Evolutionary conservation across 2,329 filamentous ascomycete species (phyloP).

Genomic region (Ceratocystiopsis minuta): DNA sequence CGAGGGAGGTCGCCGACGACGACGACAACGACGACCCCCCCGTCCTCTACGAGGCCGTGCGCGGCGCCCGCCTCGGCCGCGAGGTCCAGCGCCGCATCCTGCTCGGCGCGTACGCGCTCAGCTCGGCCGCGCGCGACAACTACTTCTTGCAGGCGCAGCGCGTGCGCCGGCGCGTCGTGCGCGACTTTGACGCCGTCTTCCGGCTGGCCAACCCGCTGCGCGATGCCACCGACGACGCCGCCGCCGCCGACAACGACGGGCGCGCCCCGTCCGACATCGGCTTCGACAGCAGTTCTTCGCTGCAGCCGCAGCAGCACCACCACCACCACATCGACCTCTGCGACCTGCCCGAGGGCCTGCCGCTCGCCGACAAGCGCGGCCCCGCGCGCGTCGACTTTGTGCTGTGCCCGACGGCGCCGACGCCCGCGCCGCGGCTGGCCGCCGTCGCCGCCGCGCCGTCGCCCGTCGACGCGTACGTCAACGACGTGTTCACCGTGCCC

Average conservation of each 20-base stretch:
- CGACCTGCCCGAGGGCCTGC: slow-evolving; percentile 36
- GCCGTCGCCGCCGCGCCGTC: slow-evolving; percentile 20
- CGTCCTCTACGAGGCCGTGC: slow-evolving; percentile 59
- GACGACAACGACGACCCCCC: slow-evolving; percentile 28
- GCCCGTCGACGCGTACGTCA: slow-evolving; percentile 65
- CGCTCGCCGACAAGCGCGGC: slow-evolving; percentile 36
- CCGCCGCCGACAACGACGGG: slow-evolving; percentile 65
- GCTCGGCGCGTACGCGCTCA: slow-evolving; percentile 77
- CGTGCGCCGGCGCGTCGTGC: slow-evolving; percentile 64
- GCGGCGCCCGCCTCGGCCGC: slow-evolving; percentile 57
- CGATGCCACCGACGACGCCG: slow-evolving; percentile 18
- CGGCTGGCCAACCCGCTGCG: slow-evolving; percentile 47
- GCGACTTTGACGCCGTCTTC: slow-evolving; percentile 75
- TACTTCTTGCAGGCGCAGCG: slow-evolving; percentile 92
- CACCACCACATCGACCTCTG: slow-evolving; percentile 33
- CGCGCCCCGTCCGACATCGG: slow-evolving; percentile 15
- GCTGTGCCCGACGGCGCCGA: slow-evolving; percentile 70
- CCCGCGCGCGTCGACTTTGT: slow-evolving; percentile 63
- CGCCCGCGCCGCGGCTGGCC: slow-evolving; percentile 22
- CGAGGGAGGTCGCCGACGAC: slow-evolving; percentile 5
- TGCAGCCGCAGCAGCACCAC: slow-evolving; percentile 29
- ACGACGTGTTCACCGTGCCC: slow-evolving; percentile 90
- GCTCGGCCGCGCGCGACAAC: slow-evolving; percentile 81
- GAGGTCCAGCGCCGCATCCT: slow-evolving; percentile 80
- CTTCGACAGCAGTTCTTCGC: slow-evolving; percentile 29